A percentile compares a stretch with the other conserved stretches of the same genome.
phyloP scores from a whole-genome alignment of 805 yeast genomes.

The Candida schatavii region DNA sequence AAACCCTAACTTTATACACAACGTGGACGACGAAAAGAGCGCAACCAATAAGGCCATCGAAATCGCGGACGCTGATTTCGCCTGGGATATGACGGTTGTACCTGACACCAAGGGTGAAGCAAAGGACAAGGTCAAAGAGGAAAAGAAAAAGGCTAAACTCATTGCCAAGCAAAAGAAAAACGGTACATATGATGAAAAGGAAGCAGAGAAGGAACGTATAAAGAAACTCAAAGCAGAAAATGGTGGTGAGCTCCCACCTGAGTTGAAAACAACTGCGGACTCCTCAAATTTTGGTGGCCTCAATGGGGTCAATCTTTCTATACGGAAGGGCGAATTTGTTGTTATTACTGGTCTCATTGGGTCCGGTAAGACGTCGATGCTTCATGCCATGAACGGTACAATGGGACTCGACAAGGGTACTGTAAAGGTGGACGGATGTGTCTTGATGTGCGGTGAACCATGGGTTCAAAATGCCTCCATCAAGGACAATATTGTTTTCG shows the following conservation, averaged over 20 bases:
- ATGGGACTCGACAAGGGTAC: conserved; percentile 32
- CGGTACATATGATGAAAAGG: conserved; percentile 2
- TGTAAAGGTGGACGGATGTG: conserved; percentile 27
- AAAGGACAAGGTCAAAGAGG: conserved; percentile 3
- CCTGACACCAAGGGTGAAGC: conserved; percentile 4
- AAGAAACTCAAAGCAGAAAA: background rate
- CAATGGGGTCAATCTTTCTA: conserved; percentile 19
- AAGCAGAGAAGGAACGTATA: background rate
- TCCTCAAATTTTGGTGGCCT: conserved; percentile 26
- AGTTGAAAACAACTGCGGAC: conserved; percentile 8
- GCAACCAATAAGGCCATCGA: conserved; percentile 16
- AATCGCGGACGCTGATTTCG: conserved; percentile 22
- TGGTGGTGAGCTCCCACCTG: background rate
- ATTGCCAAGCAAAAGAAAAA: conserved; percentile 2
- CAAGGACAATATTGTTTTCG: conserved; percentile 31
- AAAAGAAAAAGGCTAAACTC: conserved; percentile 1
- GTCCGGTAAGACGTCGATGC: conserved; percentile 35
- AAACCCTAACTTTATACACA: conserved; percentile 21
- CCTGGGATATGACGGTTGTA: conserved; percentile 24
- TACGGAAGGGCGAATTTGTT: conserved; percentile 32
- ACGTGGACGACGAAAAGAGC: conserved; percentile 17
- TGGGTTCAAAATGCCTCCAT: conserved; percentile 38
- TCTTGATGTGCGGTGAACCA: conserved; percentile 31
- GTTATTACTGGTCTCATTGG: conserved; percentile 38
- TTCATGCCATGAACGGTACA: conserved; percentile 36